These are phyloP conservation scores for Mycena metata DNA, from an alignment of 768 basidiomycete genomes.

Conservation along the genomic window DNA sequence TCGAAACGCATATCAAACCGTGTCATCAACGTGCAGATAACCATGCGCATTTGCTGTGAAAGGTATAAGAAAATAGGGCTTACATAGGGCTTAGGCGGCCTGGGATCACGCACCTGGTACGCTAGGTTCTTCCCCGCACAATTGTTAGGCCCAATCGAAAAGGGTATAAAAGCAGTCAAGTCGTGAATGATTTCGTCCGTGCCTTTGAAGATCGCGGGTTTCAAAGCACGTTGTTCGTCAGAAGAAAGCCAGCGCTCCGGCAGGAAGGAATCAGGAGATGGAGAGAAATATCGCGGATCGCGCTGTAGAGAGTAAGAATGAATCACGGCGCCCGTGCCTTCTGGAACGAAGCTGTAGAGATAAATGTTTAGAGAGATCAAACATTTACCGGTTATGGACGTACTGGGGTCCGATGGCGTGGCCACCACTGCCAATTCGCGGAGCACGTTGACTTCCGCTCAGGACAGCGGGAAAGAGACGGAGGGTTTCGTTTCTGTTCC, in stretches of 20 bases:
- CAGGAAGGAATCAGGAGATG: constrained; percentile 52
- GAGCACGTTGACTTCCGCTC: constrained; percentile 60
- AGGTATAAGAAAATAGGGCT: background rate
- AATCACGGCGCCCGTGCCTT: constrained; percentile 54
- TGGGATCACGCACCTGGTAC: constrained; percentile 21
- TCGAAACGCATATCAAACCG: constrained; percentile 49
- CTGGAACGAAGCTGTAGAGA: constrained; percentile 51
- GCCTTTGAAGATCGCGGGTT: constrained; percentile 37
- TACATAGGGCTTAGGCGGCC: background rate
- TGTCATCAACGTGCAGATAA: constrained; percentile 45
- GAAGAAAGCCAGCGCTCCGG: constrained; percentile 55
- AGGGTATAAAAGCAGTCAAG: constrained; percentile 51
- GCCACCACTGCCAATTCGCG: constrained; percentile 51
- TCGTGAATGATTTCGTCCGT: constrained; percentile 40
- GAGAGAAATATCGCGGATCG: constrained; percentile 54
- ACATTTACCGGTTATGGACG: constrained; percentile 31
- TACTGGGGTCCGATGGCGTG: constrained; percentile 56
- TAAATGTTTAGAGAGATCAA: background rate
- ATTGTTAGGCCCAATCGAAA: constrained; percentile 61
- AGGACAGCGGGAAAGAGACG: constrained; percentile 66
- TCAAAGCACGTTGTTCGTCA: constrained; percentile 35
- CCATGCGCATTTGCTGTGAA: constrained; percentile 49
- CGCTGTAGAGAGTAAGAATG: constrained; percentile 55
- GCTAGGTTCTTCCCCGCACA: constrained; percentile 61
- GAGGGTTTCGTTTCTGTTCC: constrained; percentile 62